A percentile compares a stretch with the other conserved stretches of the same genome.
Evolutionary conservation across 768 basidiomycete species (phyloP).

Genomic region (Kwoniella pini): DNA sequence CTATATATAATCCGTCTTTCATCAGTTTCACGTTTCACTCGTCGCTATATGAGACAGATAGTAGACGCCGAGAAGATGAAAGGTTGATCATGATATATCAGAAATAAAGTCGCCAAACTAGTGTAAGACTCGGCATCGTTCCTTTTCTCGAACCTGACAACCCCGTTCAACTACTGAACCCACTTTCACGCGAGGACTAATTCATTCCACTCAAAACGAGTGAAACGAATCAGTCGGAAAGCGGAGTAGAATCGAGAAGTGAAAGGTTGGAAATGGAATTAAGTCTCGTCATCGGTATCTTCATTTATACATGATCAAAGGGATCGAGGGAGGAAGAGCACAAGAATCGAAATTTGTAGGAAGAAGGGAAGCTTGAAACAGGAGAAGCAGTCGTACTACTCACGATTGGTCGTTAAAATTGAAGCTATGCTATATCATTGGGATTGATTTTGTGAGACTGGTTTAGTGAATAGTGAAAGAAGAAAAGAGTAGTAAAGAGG

Average conservation of each 20-base stretch:
- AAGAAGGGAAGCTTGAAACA: background rate
- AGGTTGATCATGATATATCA: constrained; percentile 1
- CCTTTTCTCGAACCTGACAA: constrained; percentile 1
- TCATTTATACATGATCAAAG: constrained; percentile 25
- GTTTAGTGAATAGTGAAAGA: background rate
- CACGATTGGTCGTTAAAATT: background rate
- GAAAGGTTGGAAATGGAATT: constrained; percentile 15
- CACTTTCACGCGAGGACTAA: constrained; percentile 24
- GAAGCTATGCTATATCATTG: background rate
- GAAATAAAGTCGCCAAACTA: constrained; percentile 54
- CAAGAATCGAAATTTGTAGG: too few relatives aligned
- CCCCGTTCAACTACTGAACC: constrained; percentile 1
- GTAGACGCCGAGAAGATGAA: too few relatives aligned
- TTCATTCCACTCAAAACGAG: constrained; percentile 29
- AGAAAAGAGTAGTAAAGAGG: background rate
- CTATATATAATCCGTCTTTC: too few relatives aligned
- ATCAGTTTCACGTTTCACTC: too few relatives aligned
- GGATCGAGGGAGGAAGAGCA: background rate
- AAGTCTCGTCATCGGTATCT: constrained; percentile 53
- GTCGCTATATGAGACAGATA: too few relatives aligned
- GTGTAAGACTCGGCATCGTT: constrained; percentile 38
- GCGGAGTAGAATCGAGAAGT: constrained; percentile 7
- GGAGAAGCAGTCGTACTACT: too few relatives aligned
- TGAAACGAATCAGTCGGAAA: constrained; percentile 8
- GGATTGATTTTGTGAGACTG: too few relatives aligned